These are phyloP conservation scores for Geranomyces variabilis DNA, from an alignment of 192 early-diverging fungal species.

Conservation along the genomic window DNA sequence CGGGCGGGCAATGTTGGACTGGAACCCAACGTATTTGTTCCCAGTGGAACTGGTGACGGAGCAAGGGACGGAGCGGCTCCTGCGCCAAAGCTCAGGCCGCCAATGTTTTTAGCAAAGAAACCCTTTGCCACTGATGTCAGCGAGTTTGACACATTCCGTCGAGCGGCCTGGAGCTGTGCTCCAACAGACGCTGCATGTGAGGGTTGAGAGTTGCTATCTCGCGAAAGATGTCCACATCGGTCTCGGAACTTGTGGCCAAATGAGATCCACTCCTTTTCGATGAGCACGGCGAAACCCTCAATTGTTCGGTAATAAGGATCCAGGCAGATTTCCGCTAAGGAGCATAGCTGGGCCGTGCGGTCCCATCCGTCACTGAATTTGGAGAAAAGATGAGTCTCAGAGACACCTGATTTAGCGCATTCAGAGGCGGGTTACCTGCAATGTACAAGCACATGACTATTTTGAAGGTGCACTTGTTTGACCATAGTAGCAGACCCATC, in stretches of 20 bases:
- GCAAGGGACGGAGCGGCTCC: not conserved
- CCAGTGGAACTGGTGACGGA: not conserved
- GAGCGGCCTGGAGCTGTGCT: slow-evolving; percentile 44
- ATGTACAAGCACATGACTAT: slow-evolving; percentile 90
- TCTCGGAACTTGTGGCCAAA: slow-evolving; percentile 97
- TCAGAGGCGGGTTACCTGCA: slow-evolving; percentile 61
- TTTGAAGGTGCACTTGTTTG: slow-evolving; percentile 71
- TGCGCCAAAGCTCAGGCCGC: not conserved
- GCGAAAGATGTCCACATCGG: slow-evolving; percentile 86
- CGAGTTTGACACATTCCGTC: slow-evolving; percentile 46
- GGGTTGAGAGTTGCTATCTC: slow-evolving; percentile 69
- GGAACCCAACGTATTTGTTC: not conserved
- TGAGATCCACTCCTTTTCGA: slow-evolving; percentile 98
- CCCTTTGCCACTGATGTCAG: slow-evolving; percentile 43
- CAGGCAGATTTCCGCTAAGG: slow-evolving; percentile 85
- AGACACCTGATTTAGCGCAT: not conserved
- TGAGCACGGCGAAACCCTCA: slow-evolving; percentile 84
- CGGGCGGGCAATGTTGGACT: not conserved
- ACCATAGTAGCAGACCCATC: slow-evolving; percentile 82
- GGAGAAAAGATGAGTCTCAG: not conserved
- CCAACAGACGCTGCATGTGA: slow-evolving; percentile 36
- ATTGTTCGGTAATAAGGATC: slow-evolving; percentile 97
- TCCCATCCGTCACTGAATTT: slow-evolving; percentile 95
- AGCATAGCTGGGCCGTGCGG: slow-evolving; percentile 91
- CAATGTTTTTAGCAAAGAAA: slow-evolving; percentile 38